Conservation (phyloP, 2,329 filamentous ascomycete species). For the Trichoderma sp. region DNA sequence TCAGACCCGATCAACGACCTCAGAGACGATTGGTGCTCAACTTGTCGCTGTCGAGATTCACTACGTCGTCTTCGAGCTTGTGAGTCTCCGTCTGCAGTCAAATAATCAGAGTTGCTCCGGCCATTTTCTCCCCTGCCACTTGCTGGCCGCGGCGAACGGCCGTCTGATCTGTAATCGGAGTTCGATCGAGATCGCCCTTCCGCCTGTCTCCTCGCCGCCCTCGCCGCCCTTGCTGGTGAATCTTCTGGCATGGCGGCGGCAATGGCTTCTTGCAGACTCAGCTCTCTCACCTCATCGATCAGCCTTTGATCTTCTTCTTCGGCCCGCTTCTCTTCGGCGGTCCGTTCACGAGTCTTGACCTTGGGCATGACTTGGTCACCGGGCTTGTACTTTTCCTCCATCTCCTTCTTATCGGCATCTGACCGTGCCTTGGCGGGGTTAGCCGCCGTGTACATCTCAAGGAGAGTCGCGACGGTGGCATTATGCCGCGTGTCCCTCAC, state of each 20-base stretch:
- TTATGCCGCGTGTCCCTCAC: slow-evolving; percentile 90
- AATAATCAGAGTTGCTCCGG: slow-evolving; percentile 42
- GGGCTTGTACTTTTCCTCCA: slow-evolving; percentile 74
- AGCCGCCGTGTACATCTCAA: slow-evolving; percentile 84
- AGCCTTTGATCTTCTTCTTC: slow-evolving; percentile 71
- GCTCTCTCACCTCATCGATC: slow-evolving; percentile 70
- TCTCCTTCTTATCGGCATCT: slow-evolving; percentile 73
- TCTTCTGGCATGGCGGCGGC: slow-evolving; percentile 25
- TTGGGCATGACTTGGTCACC: slow-evolving; percentile 80
- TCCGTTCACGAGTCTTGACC: slow-evolving; percentile 55
- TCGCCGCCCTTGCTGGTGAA: slow-evolving; percentile 30
- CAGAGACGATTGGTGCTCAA: slow-evolving; percentile 89
- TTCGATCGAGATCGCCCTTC: slow-evolving; percentile 41
- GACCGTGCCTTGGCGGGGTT: slow-evolving; percentile 76
- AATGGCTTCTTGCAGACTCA: slow-evolving; percentile 72
- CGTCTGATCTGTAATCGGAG: slow-evolving; percentile 39
- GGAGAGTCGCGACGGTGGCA: slow-evolving; percentile 83
- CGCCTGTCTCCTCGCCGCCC: slow-evolving; percentile 35
- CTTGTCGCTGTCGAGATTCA: slow-evolving; percentile 58
- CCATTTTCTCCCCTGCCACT: slow-evolving; percentile 35
- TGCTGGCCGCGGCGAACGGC: slow-evolving; percentile 37
- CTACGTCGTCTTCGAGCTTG: slow-evolving; percentile 45
- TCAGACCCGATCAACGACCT: slow-evolving; percentile 82
- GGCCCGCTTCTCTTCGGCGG: slow-evolving; percentile 55
- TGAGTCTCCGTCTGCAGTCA: slow-evolving; percentile 42